These are phyloP conservation scores for Macadamia integrifolia DNA, from an alignment of 164 flowering plant genomes.

Conservation along the genomic window DNA sequence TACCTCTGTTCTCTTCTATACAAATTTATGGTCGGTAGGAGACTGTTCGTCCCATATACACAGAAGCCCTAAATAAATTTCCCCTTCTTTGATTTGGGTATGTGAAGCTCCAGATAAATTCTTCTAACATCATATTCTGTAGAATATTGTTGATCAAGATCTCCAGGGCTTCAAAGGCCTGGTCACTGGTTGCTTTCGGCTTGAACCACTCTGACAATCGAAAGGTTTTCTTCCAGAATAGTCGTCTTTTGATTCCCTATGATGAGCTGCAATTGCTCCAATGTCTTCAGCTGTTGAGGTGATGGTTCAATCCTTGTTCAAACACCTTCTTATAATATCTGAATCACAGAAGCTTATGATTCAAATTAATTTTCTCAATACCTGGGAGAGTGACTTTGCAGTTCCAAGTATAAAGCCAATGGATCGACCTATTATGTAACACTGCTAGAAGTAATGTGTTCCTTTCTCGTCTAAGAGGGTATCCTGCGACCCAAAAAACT, in stretches of 20 bases:
- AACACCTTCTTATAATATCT: neutral
- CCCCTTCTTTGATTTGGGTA: too few relatives aligned
- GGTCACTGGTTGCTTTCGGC: too few relatives aligned
- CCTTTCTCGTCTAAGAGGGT: conserved; percentile 73
- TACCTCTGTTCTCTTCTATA: too few relatives aligned
- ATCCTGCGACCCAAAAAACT: conserved; percentile 68
- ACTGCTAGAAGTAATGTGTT: conserved; percentile 54
- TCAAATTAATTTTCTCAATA: too few relatives aligned
- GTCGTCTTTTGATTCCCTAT: conserved; percentile 42
- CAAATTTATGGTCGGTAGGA: too few relatives aligned
- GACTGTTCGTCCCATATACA: too few relatives aligned
- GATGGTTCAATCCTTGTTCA: conserved; percentile 46
- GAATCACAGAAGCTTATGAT: neutral
- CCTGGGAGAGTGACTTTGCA: conserved; percentile 70
- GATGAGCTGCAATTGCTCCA: conserved; percentile 88
- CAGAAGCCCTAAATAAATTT: too few relatives aligned
- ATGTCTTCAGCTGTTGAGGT: conserved; percentile 39
- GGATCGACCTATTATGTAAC: conserved; percentile 52
- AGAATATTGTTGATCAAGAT: too few relatives aligned
- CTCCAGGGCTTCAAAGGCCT: too few relatives aligned
- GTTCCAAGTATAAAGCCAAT: conserved; percentile 80
- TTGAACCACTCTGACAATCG: too few relatives aligned
- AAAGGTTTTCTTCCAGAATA: conserved; percentile 33
- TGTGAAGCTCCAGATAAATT: too few relatives aligned
- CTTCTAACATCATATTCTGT: too few relatives aligned